A percentile compares a stretch with the other conserved stretches of the same genome.
phyloP scores from a whole-genome alignment of 139 green algal genomes.

The Choricystis sp. region DNA sequence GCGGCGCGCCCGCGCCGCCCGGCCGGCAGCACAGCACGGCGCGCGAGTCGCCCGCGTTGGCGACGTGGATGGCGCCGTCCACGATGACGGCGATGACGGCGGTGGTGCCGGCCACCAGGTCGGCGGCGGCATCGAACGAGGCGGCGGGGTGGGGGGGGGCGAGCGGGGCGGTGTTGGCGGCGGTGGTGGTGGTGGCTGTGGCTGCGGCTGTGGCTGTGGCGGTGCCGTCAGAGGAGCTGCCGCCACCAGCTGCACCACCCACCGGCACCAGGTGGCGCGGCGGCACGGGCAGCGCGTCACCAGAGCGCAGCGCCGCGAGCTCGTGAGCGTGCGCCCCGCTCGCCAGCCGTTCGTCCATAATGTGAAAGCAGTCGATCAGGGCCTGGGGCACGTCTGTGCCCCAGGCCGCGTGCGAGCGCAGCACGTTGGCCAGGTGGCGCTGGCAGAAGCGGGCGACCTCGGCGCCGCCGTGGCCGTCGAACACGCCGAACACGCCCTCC shows the following conservation, averaged over 20 bases:
- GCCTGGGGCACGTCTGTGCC: not conserved
- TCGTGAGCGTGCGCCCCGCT: no score
- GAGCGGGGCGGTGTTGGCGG: not conserved
- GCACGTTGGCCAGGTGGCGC: not conserved
- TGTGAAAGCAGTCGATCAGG: not conserved
- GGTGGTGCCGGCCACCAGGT: conserved; percentile 56
- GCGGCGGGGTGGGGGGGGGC: not conserved
- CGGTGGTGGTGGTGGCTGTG: no score
- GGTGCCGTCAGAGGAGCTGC: not conserved
- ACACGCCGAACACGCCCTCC: conserved; percentile 74
- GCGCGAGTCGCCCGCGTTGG: conserved; percentile 78
- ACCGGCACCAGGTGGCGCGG: not conserved
- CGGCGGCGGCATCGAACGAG: not conserved
- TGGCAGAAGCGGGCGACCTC: not conserved
- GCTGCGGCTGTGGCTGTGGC: no score
- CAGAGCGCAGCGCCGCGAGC: not conserved
- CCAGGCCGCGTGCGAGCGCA: not conserved
- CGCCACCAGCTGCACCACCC: no score
- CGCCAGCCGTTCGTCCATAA: not conserved
- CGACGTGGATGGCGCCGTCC: conserved; percentile 56
- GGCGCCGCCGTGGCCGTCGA: conserved; percentile 67
- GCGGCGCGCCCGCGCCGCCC: no score
- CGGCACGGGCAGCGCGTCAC: not conserved
- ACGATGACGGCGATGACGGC: conserved; percentile 70
- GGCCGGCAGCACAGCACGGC: conserved; percentile 50